Conservation (phyloP, 1,139 yeast species). For the Hemisphaericaspora subhashii region DNA sequence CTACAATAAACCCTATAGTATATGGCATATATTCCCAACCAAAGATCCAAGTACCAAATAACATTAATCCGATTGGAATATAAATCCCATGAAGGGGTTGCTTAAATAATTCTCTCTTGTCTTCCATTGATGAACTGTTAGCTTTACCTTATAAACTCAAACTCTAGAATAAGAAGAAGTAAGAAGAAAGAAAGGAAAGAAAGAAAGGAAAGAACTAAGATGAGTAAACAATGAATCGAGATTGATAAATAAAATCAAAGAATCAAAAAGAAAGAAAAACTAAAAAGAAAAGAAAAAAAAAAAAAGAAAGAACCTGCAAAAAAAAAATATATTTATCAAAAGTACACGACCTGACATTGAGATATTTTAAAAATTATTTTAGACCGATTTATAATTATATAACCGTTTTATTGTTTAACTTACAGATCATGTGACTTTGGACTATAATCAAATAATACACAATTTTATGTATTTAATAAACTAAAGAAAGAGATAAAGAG, state of each 20-base stretch:
- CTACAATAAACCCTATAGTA: constrained; percentile 44
- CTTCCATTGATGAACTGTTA: too few relatives aligned
- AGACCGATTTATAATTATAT: too few relatives aligned
- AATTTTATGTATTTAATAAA: not conserved
- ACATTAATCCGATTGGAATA: constrained; percentile 61
- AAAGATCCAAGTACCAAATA: constrained; percentile 62
- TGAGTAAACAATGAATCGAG: too few relatives aligned
- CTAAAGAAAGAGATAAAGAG: not conserved
- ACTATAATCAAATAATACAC: too few relatives aligned
- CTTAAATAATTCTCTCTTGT: constrained; percentile 51
- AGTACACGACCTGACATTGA: constrained; percentile 5
- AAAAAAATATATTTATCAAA: not conserved
- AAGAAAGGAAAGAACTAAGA: too few relatives aligned
- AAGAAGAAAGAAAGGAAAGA: not conserved
- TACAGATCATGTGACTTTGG: too few relatives aligned
- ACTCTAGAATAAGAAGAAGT: constrained; percentile 2
- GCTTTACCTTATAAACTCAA: too few relatives aligned
- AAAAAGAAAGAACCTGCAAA: too few relatives aligned
- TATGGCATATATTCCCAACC: constrained; percentile 53
- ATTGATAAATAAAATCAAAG: too few relatives aligned
- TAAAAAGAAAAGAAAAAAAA: too few relatives aligned
- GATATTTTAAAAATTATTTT: too few relatives aligned
- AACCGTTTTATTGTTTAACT: not conserved
- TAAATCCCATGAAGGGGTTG: constrained; percentile 72
- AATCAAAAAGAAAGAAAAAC: too few relatives aligned